Conservation (phyloP, 805 yeast genomes). For the Priceomyces haplophilus region DNA sequence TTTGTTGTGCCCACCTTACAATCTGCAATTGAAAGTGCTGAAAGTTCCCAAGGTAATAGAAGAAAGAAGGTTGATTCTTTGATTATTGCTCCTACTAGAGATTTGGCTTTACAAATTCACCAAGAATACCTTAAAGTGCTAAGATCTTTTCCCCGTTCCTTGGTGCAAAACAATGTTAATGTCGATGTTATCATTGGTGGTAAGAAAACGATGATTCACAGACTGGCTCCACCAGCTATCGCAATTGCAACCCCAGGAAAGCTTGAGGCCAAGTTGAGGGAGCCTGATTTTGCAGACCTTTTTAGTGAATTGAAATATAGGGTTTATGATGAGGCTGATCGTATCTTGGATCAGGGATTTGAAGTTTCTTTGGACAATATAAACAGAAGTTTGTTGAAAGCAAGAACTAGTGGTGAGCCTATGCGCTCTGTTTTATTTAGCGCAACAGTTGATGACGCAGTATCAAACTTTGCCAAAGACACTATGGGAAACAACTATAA, state of each 20-base stretch:
- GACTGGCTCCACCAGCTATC: slow-evolving; percentile 48
- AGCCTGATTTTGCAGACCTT: slow-evolving; percentile 40
- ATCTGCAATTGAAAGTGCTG: slow-evolving; percentile 28
- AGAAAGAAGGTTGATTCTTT: slow-evolving; percentile 46
- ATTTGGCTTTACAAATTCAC: slow-evolving; percentile 79
- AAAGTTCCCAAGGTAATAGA: slow-evolving; percentile 24
- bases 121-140: slow-evolving; percentile 55
- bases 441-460: slow-evolving; percentile 78
- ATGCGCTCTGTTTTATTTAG: slow-evolving; percentile 76
- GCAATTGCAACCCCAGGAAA: slow-evolving; percentile 91
- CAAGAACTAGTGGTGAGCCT: slow-evolving; percentile 26
- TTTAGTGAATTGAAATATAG: slow-evolving; percentile 58
- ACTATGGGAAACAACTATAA: slow-evolving; percentile 53
- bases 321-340: slow-evolving; percentile 90
- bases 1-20: slow-evolving; percentile 79
- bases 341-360: slow-evolving; percentile 79
- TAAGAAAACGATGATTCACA: slow-evolving; percentile 32
- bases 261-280: slow-evolving; percentile 56
- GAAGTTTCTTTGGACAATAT: slow-evolving; percentile 61
- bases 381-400: slow-evolving; percentile 43
- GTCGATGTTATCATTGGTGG: slow-evolving; percentile 71
- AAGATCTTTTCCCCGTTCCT: slow-evolving; percentile 16
- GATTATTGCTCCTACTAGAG: slow-evolving; percentile 86
- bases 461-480: slow-evolving; percentile 59
- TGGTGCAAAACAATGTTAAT: slow-evolving; percentile 18